Base-by-base conservation (phyloP, 2,329 filamentous ascomycete species). In the Trichoderma afroharzianum region DNA sequence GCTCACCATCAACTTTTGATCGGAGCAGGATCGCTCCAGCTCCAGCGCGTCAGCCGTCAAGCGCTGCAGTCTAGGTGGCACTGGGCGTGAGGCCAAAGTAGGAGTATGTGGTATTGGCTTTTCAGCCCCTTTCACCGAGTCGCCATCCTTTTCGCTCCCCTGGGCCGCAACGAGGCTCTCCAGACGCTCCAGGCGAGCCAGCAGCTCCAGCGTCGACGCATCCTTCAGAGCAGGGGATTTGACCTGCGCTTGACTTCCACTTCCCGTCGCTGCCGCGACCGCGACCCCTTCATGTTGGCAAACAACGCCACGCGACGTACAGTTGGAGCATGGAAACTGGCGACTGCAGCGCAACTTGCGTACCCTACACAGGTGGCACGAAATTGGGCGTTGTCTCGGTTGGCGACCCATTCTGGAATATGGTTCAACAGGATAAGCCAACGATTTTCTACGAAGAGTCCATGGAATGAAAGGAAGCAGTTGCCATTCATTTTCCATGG, bases 331-430 rank as follows among this genome's bases (percentile, higher is more conserved):
- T 3, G 80, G 80, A 64, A 81, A 80, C 62, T 78, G 75, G 53
- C 80, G 78, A 68, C 79, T 81, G 74, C 80, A 82, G 50, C 80
- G 77, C 57, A 81, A 72, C 75, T 81, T 82, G 70, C 79, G 79
- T 63, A 77, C 74, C 68, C 80, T 76, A 72, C 80, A 81, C 67
- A 80, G 76, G 69, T 79, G 76, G 64, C 80, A 81, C 47, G 80
- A 81, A 50, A 81, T 76, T 47, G 80, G 79, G 15, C 80, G 77
- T 71, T 80, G 78, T 71, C 80, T 79, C 68, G 78, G 76, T 74
- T 80, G 78, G 32, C 78, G 76, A 39, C 76, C 78, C 79, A 80
- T 80, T 57, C 50, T 61, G 39, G 43, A 47, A 50, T 63, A 59
- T 57, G n/a, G 28, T 63, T 62, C 58, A 63, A 39, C 32, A 55